Evolutionary conservation across 2,329 filamentous ascomycete species (phyloP).

Genomic region (Calonectria naviculata): DNA sequence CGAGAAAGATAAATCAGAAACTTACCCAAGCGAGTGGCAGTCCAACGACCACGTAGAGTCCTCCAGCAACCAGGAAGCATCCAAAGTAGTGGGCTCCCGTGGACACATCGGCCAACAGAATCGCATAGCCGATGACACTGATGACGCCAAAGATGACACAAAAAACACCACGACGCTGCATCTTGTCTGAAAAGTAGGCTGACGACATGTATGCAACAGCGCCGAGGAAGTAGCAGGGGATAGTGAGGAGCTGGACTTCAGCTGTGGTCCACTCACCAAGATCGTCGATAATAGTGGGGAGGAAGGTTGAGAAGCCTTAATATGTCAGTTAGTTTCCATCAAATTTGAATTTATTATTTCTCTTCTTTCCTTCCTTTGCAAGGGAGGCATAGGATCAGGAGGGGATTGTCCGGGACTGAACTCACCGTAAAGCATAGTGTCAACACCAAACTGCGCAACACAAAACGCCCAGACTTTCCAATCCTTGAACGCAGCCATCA

Average conservation of each 20-base stretch:
- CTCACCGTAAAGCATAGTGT: constrained; percentile 78
- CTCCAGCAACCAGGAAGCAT: constrained; percentile 80
- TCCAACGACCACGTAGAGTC: constrained; percentile 72
- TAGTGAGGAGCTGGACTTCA: constrained; percentile 79
- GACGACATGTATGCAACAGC: constrained; percentile 75
- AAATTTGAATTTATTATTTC: neutral
- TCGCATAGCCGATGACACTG: constrained; percentile 75
- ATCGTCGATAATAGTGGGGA: constrained; percentile 81
- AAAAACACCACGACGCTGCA: constrained; percentile 74
- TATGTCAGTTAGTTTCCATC: neutral
- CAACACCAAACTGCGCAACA: constrained; percentile 76
- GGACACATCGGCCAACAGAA: constrained; percentile 70
- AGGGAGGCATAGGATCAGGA: too few species aligned
- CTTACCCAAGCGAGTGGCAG: constrained; percentile 65
- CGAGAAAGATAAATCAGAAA: neutral
- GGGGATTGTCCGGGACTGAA: neutral
- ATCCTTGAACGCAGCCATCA: constrained; percentile 74
- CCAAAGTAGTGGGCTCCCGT: constrained; percentile 78
- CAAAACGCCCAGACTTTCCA: constrained; percentile 82
- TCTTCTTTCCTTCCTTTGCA: too few species aligned
- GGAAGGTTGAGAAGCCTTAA: constrained; percentile 77
- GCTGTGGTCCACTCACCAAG: constrained; percentile 72
- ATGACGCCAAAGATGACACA: constrained; percentile 70
- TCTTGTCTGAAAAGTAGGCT: constrained; percentile 74
- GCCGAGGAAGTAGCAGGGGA: constrained; percentile 81